Percentiles rank a stretch among this genome's conserved stretches.
phyloP scores from a whole-genome alignment of 768 basidiomycete genomes.

The Lactarius hatsudake region DNA sequence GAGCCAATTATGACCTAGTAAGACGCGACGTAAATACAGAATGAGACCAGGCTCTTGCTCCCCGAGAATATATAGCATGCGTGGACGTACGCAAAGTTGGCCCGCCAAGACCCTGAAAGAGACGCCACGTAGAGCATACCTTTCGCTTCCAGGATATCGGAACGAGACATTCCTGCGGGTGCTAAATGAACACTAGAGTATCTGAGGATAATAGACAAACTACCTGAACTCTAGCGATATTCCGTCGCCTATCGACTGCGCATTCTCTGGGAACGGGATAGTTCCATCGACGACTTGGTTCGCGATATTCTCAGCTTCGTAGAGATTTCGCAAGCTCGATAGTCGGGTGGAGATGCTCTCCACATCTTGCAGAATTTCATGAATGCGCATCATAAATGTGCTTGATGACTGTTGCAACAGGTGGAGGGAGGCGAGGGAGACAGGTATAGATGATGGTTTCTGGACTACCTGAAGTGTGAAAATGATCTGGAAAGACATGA shows the following conservation, averaged over 20 bases:
- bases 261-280: slow-evolving; percentile 36
- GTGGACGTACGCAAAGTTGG: slow-evolving; percentile 63
- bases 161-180: slow-evolving; percentile 63
- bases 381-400: slow-evolving; percentile 48
- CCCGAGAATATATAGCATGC: not conserved
- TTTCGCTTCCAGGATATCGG: slow-evolving; percentile 53
- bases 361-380: slow-evolving; percentile 51
- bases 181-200: slow-evolving; percentile 26
- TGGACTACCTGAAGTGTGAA: slow-evolving; percentile 28
- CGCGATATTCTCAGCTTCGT: slow-evolving; percentile 56
- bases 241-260: slow-evolving; percentile 18
- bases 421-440: slow-evolving; percentile 37
- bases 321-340: slow-evolving; percentile 54
- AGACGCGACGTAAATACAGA: not conserved
- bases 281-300: slow-evolving; percentile 60
- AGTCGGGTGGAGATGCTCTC: slow-evolving; percentile 55
- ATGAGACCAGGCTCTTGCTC: not conserved
- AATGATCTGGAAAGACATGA: slow-evolving; percentile 17
- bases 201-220: slow-evolving; percentile 23
- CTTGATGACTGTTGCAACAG: slow-evolving; percentile 53
- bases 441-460: slow-evolving; percentile 26
- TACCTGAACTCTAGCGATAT: slow-evolving; percentile 66
- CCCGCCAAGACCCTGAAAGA: slow-evolving; percentile 73
- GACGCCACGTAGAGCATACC: slow-evolving; percentile 54
- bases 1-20: slow-evolving; percentile 69